Evolutionary conservation across 371 early-diverging fungal genomes (phyloP), one percentile per base, ranked within the genome.

Genomic region (Rhizopus microsporus): DNA sequence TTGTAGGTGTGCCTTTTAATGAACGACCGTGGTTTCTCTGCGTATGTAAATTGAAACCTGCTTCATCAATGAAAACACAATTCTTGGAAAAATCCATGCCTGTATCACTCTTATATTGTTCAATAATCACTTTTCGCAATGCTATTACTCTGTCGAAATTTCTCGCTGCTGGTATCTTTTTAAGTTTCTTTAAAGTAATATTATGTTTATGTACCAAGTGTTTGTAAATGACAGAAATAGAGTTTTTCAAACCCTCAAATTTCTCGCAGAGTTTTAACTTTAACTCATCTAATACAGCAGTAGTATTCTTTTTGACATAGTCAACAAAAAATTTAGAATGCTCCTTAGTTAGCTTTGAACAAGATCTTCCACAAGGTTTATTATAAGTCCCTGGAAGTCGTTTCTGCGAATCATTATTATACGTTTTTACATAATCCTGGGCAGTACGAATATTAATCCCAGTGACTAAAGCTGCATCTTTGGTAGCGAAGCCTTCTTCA

Each of bases 131-230:
- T 49, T 60, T 59, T 60, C 40, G 54, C 47, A 60, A 60, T 54
- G 49, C 60, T 55, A 55, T 60, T 54, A 55, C 54, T 60, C 61
- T 60, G 54, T 60, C 50, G 51, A 44, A 55, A 60, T 60, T 60
- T 55, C 55, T 60, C 47, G 61, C 55, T 60, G 61, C 61, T 55
- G 61, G 61, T 60, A 60, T 60, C 47, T 60, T 60, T 50, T 55
- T 51, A 55, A 60, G 51, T 54, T 60, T 59, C 54, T 59, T 59
- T 50, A 60, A 60, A 54, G 61, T 60, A 55, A 60, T 60, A 34
- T 54, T 60, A 60, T 60, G 61, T 51, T 60, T 51, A 60, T 55
- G 61, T 60, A 60, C 61, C 50, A 60, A 60, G 55, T 60, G 61
- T 54, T 34, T 59, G 53, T 52, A 53, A 32, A 59, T 53, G 53